Percentiles rank a stretch among this genome's conserved stretches.
These are phyloP conservation scores for Penicillium canescens DNA, from an alignment of 495 filamentous ascomycete genomes.

Conservation along the genomic window DNA sequence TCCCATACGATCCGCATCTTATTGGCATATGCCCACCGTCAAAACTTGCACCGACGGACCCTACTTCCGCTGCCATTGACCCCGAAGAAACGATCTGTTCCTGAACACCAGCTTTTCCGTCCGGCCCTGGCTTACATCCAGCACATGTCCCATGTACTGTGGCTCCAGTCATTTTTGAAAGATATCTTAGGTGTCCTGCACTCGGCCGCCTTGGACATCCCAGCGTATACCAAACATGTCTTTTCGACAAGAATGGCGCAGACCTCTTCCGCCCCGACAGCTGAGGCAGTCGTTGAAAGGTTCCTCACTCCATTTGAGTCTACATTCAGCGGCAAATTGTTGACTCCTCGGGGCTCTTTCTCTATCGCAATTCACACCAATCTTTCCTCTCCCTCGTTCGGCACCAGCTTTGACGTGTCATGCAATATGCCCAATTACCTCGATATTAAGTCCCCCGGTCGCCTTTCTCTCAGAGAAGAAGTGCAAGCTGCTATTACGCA, in stretches of 20 bases:
- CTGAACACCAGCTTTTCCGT: constrained; percentile 62
- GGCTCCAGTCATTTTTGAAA: constrained; percentile 38
- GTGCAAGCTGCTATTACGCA: constrained; percentile 39
- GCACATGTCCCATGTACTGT: constrained; percentile 51
- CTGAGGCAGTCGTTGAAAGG: constrained; percentile 40
- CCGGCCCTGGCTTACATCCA: constrained; percentile 64
- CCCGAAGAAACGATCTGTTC: constrained; percentile 44
- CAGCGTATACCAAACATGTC: constrained; percentile 28
- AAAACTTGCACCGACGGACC: constrained; percentile 63
- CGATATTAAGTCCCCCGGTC: constrained; percentile 38
- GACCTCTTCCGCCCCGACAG: constrained; percentile 10
- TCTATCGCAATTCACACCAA: constrained; percentile 47
- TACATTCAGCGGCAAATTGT: constrained; percentile 38
- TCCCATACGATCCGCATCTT: constrained; percentile 65
- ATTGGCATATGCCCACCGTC: constrained; percentile 69
- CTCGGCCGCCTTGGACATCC: constrained; percentile 38
- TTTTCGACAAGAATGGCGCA: constrained; percentile 27
- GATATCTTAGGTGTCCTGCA: constrained; percentile 37
- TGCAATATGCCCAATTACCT: constrained; percentile 35
- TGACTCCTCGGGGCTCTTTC: constrained; percentile 38
- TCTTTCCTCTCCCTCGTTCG: constrained; percentile 39
- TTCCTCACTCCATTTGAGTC: constrained; percentile 47
- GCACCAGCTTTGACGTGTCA: constrained; percentile 49
- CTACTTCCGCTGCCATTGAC: constrained; percentile 61
- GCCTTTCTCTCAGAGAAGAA: constrained; percentile 36